Base-by-base conservation (phyloP, 352 stramenopile genomes). In the Phytopythium sindhum region DNA sequence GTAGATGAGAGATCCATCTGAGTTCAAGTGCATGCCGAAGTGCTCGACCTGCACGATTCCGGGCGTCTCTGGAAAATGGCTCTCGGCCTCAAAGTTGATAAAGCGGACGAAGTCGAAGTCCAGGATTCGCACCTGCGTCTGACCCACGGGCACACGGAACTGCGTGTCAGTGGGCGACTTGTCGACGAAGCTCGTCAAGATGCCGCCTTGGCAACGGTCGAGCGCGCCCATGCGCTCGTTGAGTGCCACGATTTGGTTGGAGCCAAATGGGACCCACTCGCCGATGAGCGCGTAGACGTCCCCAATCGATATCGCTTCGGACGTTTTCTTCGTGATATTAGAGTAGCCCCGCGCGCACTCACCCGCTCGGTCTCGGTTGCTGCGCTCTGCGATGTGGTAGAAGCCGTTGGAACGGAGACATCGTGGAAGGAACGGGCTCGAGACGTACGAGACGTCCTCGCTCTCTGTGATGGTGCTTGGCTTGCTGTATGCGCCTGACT, bases 21-120 rank as follows among this genome's bases (percentile, higher is more conserved):
- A 81, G 56, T 91, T 91, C 19, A 95, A 67, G 51, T 91, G 83
- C 79, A 91, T 92, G 23, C 97, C 97, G 74, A 99, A 99, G 51
- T 92, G 98, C 73, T 99, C 97, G 37, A 99, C 86, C 73, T 99
- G 96, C 15, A 98, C 91, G 44, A 99, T 96, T 37, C 96, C 96
- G 21, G 77, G 81, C 11, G 97, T 92, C 79, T 98, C 95, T 23
- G 95, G 88, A 68, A 98, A 98, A 56, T 98, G 86, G 62, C 98
- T 98, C 68, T 99, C 96, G 28, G 97, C 97, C 70, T 99, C 97
- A 65, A 99, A 99, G 70, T 99, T 99, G 60, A 98, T 98, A 66
- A 98, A 97, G 48, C 98, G 97, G 28, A 97, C 96, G 50, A 98
- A 95, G 45, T 97, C 97, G 65, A 98, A 99, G 70, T 99, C 97